Conservation (phyloP, 2,329 filamentous ascomycete species). For the Paracorniculantispora psalliotae region DNA sequence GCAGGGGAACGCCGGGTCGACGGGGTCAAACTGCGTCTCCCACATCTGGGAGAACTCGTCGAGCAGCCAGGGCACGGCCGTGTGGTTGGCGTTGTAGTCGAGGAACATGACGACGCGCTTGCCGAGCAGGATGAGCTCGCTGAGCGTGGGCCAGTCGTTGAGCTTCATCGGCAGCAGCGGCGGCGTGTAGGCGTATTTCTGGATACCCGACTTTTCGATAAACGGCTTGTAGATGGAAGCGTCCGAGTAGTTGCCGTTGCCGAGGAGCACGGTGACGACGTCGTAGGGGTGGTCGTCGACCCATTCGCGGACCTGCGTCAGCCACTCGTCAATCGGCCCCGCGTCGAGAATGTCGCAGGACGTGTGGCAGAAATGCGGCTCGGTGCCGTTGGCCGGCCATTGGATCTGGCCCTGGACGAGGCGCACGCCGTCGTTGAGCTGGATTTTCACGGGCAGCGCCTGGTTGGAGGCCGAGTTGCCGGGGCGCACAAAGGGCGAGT, state of each 20-base stretch:
- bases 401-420: slow-evolving; percentile 61
- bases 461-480: slow-evolving; percentile 77
- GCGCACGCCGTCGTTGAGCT: slow-evolving; percentile 72
- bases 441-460: slow-evolving; percentile 57
- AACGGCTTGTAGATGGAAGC: slow-evolving; percentile 60
- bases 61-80: slow-evolving; percentile 72
- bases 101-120: slow-evolving; percentile 76
- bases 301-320: slow-evolving; percentile 66
- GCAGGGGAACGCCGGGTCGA: slow-evolving; percentile 65
- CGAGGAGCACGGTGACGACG: slow-evolving; percentile 80
- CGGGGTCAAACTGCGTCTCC: slow-evolving; percentile 82
- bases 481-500: slow-evolving; percentile 68
- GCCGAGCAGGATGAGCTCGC: slow-evolving; percentile 64
- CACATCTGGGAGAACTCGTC: slow-evolving; percentile 86
- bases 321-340: slow-evolving; percentile 70
- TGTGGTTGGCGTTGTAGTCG: slow-evolving; percentile 80
- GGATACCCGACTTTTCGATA: slow-evolving; percentile 67
- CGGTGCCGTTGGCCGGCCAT: slow-evolving; percentile 44
- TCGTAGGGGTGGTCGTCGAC: slow-evolving; percentile 75
- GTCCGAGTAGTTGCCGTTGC: slow-evolving; percentile 71
- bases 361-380: slow-evolving; percentile 76
- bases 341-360: slow-evolving; percentile 76
- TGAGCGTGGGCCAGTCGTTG: slow-evolving; percentile 78
- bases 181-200: slow-evolving; percentile 69
- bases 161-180: slow-evolving; percentile 64